Evolutionary conservation across 257 asterid species (phyloP), one percentile per base, ranked within the genome.

Genomic region (Ehretia macrophylla): DNA sequence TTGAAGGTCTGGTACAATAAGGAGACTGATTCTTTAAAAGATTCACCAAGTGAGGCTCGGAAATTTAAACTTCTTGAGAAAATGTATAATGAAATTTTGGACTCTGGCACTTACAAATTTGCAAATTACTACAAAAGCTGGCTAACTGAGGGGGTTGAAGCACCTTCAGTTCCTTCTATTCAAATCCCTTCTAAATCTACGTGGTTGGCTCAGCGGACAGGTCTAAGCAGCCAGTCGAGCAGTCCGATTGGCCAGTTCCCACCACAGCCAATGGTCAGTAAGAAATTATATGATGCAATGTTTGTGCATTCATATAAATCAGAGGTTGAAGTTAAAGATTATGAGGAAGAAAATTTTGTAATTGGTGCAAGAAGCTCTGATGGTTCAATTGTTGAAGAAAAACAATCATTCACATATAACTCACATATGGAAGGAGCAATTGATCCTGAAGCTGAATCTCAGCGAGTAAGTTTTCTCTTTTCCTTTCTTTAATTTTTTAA

Each of bases 91-190:
- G 84, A 78, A 63, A 71, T 67, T 73, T 49, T 89, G 68, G 97
- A 89, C 72, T 74, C 69, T 0, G 85, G 87, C 42, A 89, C 97
- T 46, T 68, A 27, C 47, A 76, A 55, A 58, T 77, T 82, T 60
- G 87, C 97, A 45, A 58, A 66, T 70, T 88, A 88, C 69, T 88
- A 88, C 74, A 88, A 85, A 55, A 87, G 81, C 62, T 88, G 97
- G 95, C 73, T 88, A 61, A 79, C 78, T 1, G 87, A 80, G 51
- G 94, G 87, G 49, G 74, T 56, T 32, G 89, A 75, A 69, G 81
- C 77, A 53, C 89, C 95, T 32, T 60, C 75, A 0, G 21, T 82
- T 57, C 97, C 95, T 20, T 37, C 72, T 10, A 63, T 84, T 39
- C 67, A 59, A 62, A 70, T 78, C 12, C 95, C 97, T 40, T 60